A percentile compares a stretch with the other conserved stretches of the same genome.
Evolutionary conservation across 2,329 filamentous ascomycete genomes (phyloP).

Genomic region (Trichoderma pleuroti): DNA sequence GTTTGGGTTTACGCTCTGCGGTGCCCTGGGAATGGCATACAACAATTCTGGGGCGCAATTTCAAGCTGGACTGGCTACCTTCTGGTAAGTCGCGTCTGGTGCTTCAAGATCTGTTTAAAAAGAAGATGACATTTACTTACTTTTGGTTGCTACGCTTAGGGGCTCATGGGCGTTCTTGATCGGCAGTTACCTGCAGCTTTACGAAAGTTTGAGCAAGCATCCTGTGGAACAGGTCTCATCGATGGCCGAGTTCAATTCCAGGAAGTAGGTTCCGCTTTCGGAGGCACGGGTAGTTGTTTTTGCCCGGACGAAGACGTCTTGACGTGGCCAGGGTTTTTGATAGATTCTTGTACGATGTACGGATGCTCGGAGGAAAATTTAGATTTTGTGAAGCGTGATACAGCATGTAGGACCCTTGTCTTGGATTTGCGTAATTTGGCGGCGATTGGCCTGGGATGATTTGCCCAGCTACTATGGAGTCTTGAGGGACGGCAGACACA

Average conservation of each 20-base stretch:
- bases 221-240: conserved; percentile 17
- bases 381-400: background rate
- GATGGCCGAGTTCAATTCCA: background rate
- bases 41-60: conserved; percentile 22
- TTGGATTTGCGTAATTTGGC: background rate
- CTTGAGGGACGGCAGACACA: background rate
- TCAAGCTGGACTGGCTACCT: conserved; percentile 20
- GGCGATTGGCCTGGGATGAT: background rate
- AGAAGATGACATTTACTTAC: conserved; percentile 37
- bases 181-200: conserved; percentile 23
- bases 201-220: conserved; percentile 23
- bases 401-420: background rate
- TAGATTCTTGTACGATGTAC: background rate
- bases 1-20: conserved; percentile 60
- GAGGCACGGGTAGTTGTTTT: background rate
- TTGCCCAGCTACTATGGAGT: background rate
- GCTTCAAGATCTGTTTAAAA: background rate
- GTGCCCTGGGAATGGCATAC: conserved; percentile 45
- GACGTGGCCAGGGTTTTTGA: background rate
- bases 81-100: conserved; percentile 31
- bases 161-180: conserved; percentile 48
- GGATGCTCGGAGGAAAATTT: background rate
- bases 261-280: background rate
- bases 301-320: background rate
- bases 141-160: conserved; percentile 43